Evolutionary conservation across 1,139 yeast genomes (phyloP), one percentile per base, ranked within the genome.

Genomic region (Geotrichum bryndzae): DNA sequence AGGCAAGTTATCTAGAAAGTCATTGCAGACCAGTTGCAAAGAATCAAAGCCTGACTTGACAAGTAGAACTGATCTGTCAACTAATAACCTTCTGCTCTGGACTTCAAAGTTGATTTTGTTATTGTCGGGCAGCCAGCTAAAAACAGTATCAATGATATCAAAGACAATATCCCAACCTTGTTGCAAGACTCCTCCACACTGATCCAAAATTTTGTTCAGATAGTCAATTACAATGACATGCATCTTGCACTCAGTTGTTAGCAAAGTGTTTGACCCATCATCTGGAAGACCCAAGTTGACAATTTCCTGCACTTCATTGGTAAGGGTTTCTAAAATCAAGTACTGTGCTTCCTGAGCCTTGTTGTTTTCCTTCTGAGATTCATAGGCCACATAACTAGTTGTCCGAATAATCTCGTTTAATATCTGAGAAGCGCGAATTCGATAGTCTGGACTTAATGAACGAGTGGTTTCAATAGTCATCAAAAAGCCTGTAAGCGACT

Each of bases 11-110:
- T 84, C 85, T 61, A 92, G 74, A 70, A 92, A 90, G 71, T 92
- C 97, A 69, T 90, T 95, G 65, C 95, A 80, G 35, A 92, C 85
- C 58, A 92, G 79, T 68, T 90, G 92, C 66, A 92, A 78, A 0
- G 95, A 87, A 65, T 87, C 92, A 74, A 88, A 92, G 0, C 94
- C 85, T 2, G 85, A 82, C 67, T 82, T 85, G 61, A 82, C 78
- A 57, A 88, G 77, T 10, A 60, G 61, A 33, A 56, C 51, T 10
- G 65, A 59, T 27, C 64, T 53, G 15, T 62, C 79, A 23, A 68
- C 66, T 13, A 78, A 69, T 1, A 68, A 66, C 54, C 78, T 82
- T 60, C 76, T 71, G 56, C 53, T 62, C 29, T 57, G 61, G 11
- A 77, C 72, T 27, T 74, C 73, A 11, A 69, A 65, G 58, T 77